Percentiles rank a stretch among this genome's conserved stretches.
Evolutionary conservation across 306 rosid species (phyloP).

Genomic region (Crataegus laevigata): DNA sequence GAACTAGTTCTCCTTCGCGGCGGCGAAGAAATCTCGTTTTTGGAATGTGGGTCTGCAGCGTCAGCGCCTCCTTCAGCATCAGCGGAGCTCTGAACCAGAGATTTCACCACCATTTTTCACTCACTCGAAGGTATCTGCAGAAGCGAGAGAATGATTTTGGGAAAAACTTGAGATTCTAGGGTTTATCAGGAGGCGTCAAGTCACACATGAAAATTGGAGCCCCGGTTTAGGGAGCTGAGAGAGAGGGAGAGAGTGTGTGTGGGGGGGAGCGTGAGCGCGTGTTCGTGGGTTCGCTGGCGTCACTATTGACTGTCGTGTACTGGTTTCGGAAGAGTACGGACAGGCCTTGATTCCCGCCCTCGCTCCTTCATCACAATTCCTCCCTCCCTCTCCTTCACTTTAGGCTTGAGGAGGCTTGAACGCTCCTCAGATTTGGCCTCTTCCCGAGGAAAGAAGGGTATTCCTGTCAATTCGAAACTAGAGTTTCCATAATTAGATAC

Average conservation of each 20-base stretch:
- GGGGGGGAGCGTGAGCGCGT: background rate
- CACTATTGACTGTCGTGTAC: background rate
- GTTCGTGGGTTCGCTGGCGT: background rate
- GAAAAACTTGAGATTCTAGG: conserved; percentile 3
- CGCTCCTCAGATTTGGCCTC: background rate
- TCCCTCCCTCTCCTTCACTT: background rate
- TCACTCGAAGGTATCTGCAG: background rate
- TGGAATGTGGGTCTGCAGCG: conserved; percentile 1
- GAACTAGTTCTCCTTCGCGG: conserved; percentile 36
- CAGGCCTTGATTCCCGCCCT: background rate
- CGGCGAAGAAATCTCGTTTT: background rate
- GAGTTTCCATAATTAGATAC: background rate
- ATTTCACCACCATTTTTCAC: conserved; percentile 34
- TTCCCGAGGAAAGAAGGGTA: background rate
- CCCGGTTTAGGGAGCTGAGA: background rate
- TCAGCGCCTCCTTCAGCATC: background rate
- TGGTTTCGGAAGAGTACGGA: background rate
- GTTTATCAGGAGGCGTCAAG: background rate
- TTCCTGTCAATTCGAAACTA: background rate
- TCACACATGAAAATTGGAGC: background rate
- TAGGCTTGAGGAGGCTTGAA: background rate
- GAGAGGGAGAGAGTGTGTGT: background rate
- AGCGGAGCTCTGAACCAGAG: conserved; percentile 24
- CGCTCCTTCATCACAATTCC: background rate
- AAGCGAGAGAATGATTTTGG: background rate